Percentiles rank a stretch among this genome's conserved stretches.
Conservation (phyloP, 2,329 filamentous ascomycete genomes). For the Stemphylium beticola region DNA sequence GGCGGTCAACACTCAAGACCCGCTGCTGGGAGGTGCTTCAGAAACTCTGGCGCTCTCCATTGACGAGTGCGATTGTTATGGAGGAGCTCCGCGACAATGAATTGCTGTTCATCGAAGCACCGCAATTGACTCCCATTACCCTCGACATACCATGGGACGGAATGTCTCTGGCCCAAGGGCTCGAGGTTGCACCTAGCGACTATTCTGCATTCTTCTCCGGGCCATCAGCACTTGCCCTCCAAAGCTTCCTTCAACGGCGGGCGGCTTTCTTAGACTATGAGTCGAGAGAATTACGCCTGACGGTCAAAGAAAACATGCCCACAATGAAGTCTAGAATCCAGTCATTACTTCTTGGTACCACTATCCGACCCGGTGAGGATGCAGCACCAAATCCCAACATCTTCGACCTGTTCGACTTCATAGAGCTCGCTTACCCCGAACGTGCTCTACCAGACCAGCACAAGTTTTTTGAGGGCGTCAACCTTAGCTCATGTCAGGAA, state of each 20-base stretch:
- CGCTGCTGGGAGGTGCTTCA: conserved; percentile 68
- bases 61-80: conserved; percentile 78
- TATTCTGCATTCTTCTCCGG: conserved; percentile 70
- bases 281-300: conserved; percentile 80
- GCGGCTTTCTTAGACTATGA: conserved; percentile 84
- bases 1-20: conserved; percentile 53
- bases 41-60: conserved; percentile 80
- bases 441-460: conserved; percentile 60
- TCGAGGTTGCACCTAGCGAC: conserved; percentile 28
- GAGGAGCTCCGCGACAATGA: conserved; percentile 80
- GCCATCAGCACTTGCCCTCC: conserved; percentile 70
- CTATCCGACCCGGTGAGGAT: conserved; percentile 70
- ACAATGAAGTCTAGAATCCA: conserved; percentile 55
- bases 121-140: conserved; percentile 73
- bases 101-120: conserved; percentile 78
- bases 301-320: conserved; percentile 72
- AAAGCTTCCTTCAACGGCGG: conserved; percentile 79
- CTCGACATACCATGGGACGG: conserved; percentile 77
- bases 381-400: conserved; percentile 73
- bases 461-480: conserved; percentile 68
- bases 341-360: conserved; percentile 76
- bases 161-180: conserved; percentile 58
- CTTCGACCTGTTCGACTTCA: conserved; percentile 93
- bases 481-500: conserved; percentile 68
- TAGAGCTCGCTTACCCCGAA: conserved; percentile 66